Conservation (phyloP, 2,329 filamentous ascomycete genomes). For the Penicillium sp. region DNA sequence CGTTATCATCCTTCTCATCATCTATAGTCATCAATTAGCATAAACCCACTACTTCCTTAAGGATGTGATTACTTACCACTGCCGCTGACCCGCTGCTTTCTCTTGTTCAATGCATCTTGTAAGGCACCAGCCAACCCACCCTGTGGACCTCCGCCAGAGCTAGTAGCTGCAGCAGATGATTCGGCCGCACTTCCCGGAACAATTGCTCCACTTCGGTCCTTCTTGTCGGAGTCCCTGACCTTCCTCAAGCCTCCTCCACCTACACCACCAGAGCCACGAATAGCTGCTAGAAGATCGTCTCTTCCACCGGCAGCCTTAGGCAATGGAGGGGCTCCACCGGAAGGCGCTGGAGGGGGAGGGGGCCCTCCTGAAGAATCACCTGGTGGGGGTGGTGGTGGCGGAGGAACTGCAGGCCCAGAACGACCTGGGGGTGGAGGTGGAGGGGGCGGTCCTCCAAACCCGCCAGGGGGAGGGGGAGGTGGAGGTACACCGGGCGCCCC, state of each 20-base stretch:
- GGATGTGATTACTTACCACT: slow-evolving; percentile 73
- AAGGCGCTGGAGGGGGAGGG: slow-evolving; percentile 57
- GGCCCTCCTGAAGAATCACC: slow-evolving; percentile 51
- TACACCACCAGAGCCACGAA: slow-evolving; percentile 63
- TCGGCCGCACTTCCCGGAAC: slow-evolving; percentile 60
- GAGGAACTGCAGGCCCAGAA: slow-evolving; percentile 43
- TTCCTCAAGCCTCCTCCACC: slow-evolving; percentile 52
- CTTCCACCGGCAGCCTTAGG: slow-evolving; percentile 47
- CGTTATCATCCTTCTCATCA: slow-evolving; percentile 54
- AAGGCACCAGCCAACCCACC: slow-evolving; percentile 81
- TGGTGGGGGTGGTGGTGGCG: slow-evolving; percentile 55
- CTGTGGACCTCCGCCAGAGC: slow-evolving; percentile 58
- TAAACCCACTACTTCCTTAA: not conserved
- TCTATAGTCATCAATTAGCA: slow-evolving; percentile 44
- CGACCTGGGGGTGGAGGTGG: slow-evolving; percentile 42
- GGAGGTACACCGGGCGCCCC: slow-evolving; percentile 33
- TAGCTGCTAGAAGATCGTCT: slow-evolving; percentile 55
- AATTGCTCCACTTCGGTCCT: slow-evolving; percentile 52
- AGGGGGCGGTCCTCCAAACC: slow-evolving; percentile 40
- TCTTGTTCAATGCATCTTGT: slow-evolving; percentile 75
- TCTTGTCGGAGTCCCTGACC: slow-evolving; percentile 54
- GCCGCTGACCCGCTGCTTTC: slow-evolving; percentile 92
- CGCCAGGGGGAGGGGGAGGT: slow-evolving; percentile 34
- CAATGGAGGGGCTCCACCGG: slow-evolving; percentile 51
- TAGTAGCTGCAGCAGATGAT: slow-evolving; percentile 63